Evolutionary conservation across 1,284 basidiomycete species (phyloP).

Genomic region (Megacollybia platyphylla): DNA sequence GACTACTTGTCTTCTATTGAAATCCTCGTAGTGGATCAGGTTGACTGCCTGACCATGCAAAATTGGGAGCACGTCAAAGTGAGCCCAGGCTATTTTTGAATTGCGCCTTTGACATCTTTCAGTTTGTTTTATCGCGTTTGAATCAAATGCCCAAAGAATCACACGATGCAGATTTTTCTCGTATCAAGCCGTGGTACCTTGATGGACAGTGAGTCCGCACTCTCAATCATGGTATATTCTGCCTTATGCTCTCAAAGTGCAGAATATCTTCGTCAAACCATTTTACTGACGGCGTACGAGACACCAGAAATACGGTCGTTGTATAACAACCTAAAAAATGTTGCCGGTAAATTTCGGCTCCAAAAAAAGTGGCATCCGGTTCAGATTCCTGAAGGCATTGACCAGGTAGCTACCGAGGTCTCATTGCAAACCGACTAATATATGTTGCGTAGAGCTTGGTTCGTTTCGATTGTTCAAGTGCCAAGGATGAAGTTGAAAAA

Average conservation of each 20-base stretch:
- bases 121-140: conserved; percentile 80
- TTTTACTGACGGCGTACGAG: conserved; percentile 83
- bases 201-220: conserved; percentile 67
- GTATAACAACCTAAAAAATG: conserved; percentile 72
- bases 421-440: background rate
- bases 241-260: conserved; percentile 35
- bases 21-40: conserved; percentile 84
- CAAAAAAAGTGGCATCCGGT: conserved; percentile 62
- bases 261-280: conserved; percentile 76
- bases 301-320: conserved; percentile 79
- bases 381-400: conserved; percentile 66
- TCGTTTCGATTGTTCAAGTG: conserved; percentile 61
- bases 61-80: conserved; percentile 98
- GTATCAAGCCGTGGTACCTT: conserved; percentile 96
- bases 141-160: conserved; percentile 89
- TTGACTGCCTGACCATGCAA: conserved; percentile 93
- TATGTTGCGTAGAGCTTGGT: conserved; percentile 43
- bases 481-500: conserved; percentile 75
- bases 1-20: conserved; percentile 95
- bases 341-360: conserved; percentile 71
- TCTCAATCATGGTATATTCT: background rate
- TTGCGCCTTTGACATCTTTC: conserved; percentile 3
- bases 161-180: conserved; percentile 89
- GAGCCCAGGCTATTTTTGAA: background rate
- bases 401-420: conserved; percentile 43